phyloP scores from a whole-genome alignment of 169 alveolate genomes.

The Eimeria falciformis region DNA sequence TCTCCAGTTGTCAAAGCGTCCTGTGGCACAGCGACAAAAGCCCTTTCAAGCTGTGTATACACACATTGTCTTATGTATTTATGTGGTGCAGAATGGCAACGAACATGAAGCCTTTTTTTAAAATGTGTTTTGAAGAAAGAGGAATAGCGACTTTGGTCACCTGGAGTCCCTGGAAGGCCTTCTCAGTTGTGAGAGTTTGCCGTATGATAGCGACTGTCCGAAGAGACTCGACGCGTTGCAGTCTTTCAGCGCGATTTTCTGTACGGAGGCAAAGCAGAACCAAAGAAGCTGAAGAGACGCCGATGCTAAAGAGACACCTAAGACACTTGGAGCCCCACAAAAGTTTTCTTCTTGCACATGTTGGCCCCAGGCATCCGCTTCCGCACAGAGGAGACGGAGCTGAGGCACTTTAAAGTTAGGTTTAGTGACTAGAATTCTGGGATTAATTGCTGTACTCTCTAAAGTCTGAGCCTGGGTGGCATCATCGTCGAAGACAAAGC shows the following conservation, averaged over 20 bases:
- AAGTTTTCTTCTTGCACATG: neutral
- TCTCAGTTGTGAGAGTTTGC: conserved; percentile 46
- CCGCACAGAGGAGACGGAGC: neutral
- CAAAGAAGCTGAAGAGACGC: neutral
- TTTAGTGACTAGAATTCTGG: neutral
- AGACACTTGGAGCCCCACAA: neutral
- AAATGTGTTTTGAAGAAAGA: too few relatives aligned
- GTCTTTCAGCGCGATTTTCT: conserved; percentile 62
- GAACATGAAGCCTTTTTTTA: too few relatives aligned
- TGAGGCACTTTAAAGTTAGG: neutral
- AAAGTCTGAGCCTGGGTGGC: conserved; percentile 38
- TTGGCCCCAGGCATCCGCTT: neutral
- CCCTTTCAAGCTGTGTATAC: too few relatives aligned
- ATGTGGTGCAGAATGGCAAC: too few relatives aligned
- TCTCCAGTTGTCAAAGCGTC: conserved; percentile 56
- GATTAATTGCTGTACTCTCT: conserved; percentile 11
- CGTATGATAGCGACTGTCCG: conserved; percentile 63
- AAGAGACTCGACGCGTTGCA: conserved; percentile 58
- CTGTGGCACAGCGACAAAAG: neutral
- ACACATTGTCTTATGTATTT: too few relatives aligned
- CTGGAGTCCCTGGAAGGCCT: conserved; percentile 43
- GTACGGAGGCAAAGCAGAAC: conserved; percentile 2
- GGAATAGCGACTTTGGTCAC: neutral
- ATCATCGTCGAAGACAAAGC: conserved; percentile 40
- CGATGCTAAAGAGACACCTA: too few relatives aligned